Evolutionary conservation across 352 stramenopile species (phyloP).

Genomic region (Phytophthora citrophthora): DNA sequence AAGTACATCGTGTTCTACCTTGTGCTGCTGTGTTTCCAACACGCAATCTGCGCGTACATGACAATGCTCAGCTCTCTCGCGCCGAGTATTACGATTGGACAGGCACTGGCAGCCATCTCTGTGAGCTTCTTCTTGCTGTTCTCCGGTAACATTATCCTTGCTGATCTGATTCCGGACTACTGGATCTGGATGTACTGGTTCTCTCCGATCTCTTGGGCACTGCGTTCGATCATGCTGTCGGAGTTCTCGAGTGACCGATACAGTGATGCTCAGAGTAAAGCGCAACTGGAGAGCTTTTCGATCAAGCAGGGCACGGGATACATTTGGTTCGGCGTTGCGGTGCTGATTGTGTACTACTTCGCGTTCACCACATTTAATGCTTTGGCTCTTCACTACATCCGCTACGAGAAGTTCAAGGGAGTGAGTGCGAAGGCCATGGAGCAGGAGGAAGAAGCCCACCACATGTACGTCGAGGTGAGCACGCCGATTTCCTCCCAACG

Average conservation of each 20-base stretch:
- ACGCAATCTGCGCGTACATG: conserved; percentile 53
- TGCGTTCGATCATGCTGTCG: conserved; percentile 48
- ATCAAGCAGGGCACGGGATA: conserved; percentile 42
- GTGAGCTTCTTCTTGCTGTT: conserved; percentile 62
- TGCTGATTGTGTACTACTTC: conserved; percentile 52
- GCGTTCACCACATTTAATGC: conserved; percentile 47
- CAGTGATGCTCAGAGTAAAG: conserved; percentile 4
- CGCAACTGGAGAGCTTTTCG: conserved; percentile 36
- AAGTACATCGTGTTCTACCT: conserved; percentile 78
- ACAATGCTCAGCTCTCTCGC: conserved; percentile 46
- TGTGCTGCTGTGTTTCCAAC: conserved; percentile 71
- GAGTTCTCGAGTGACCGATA: conserved; percentile 47
- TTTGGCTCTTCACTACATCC: conserved; percentile 46
- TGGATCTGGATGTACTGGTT: conserved; percentile 42
- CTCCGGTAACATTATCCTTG: conserved; percentile 63
- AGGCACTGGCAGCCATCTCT: conserved; percentile 42
- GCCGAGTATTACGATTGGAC: conserved; percentile 47
- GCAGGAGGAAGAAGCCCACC: conserved; percentile 18
- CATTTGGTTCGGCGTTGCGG: conserved; percentile 40
- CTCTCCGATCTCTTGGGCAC: conserved; percentile 52
- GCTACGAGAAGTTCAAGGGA: conserved; percentile 38
- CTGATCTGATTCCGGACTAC: conserved; percentile 55
- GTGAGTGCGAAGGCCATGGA: conserved; percentile 28
- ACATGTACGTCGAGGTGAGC: conserved; percentile 41
- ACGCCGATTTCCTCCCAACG: conserved; percentile 8